Evolutionary conservation across 2,329 filamentous ascomycete species (phyloP).

Genomic region (Fusarium pininemorale): DNA sequence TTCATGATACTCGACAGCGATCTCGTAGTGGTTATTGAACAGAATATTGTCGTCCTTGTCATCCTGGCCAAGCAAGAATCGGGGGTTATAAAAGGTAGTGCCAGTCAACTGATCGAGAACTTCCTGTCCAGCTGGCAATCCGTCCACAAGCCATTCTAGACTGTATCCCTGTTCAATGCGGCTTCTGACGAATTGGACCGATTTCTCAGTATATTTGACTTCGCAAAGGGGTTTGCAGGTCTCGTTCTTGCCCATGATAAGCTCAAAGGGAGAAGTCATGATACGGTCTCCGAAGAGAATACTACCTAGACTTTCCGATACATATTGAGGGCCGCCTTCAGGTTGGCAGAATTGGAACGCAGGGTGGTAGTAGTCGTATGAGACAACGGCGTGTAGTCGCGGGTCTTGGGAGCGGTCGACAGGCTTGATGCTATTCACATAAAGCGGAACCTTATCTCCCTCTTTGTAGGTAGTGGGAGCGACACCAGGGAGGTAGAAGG

Average conservation of each 20-base stretch:
- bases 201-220: conserved; percentile 68
- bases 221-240: conserved; percentile 84
- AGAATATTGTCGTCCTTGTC: conserved; percentile 65
- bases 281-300: conserved; percentile 98
- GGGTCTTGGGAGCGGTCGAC: conserved; percentile 80
- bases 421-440: conserved; percentile 93
- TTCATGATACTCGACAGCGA: conserved; percentile 90
- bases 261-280: conserved; percentile 92
- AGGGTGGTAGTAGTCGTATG: conserved; percentile 94
- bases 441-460: conserved; percentile 82
- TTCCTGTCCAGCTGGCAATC: conserved; percentile 87
- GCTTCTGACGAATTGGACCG: conserved; percentile 81
- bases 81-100: conserved; percentile 87
- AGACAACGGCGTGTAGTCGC: conserved; percentile 88
- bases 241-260: conserved; percentile 88
- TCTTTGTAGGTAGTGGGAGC: conserved; percentile 90
- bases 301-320: conserved; percentile 86
- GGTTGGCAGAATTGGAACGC: conserved; percentile 90
- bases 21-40: conserved; percentile 97
- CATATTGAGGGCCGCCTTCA: conserved; percentile 76
- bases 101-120: conserved; percentile 79
- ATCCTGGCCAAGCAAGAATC: conserved; percentile 78
- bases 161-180: conserved; percentile 88
- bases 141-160: conserved; percentile 95
- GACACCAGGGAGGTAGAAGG: conserved; percentile 96